Base-by-base conservation (phyloP, 257 asterid species). In the Parsonsia alboflavescens region DNA sequence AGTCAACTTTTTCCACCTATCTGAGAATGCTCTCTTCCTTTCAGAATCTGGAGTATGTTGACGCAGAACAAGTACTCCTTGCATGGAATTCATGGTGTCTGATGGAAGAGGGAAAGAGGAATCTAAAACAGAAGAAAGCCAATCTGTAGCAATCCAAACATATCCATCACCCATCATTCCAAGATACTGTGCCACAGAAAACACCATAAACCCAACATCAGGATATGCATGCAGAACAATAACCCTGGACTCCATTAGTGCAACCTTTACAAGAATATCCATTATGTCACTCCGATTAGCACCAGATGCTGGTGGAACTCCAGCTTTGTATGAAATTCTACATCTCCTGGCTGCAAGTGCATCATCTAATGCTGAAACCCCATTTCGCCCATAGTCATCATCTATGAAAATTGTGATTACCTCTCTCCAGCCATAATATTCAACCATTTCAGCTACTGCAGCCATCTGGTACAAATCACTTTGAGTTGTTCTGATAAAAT, bases 1-100 rank as follows among this genome's bases (percentile, higher is more conserved):
- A 0, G 86, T 87, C 84, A 87, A 59, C 12, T 81, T 81, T 44
- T 85, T 86, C 93, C 92, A 92, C 78, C 88, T 86, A 13, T 79
- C 74, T 13, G 79, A 54, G 71, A 95, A 88, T 3, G 86, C 88
- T 52, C 82, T 76, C 81, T 87, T 95, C 76, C 50, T 77, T 42
- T 77, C 86, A 53, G 89, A 79, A 52, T 83, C 84, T 17, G 78
- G 80, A 56, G 84, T 83, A 73, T 85, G 89, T 24, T 79, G 86
- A 42, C 89, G 86, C 74, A 85, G 70, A 75, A 71, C 82, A 28
- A 85, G 77, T 69, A 77, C 79, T 63, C 89, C 89, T 81, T 83
- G 87, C 86, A 85, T 69, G 36, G 74, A 57, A 15, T 77, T 82
- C 87, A 81, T 79, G 22, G 24, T 73, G 8, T 81, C 82, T 17